These are phyloP conservation scores for Prunella vulgaris DNA, from an alignment of 257 asterid genomes.

Conservation along the genomic window DNA sequence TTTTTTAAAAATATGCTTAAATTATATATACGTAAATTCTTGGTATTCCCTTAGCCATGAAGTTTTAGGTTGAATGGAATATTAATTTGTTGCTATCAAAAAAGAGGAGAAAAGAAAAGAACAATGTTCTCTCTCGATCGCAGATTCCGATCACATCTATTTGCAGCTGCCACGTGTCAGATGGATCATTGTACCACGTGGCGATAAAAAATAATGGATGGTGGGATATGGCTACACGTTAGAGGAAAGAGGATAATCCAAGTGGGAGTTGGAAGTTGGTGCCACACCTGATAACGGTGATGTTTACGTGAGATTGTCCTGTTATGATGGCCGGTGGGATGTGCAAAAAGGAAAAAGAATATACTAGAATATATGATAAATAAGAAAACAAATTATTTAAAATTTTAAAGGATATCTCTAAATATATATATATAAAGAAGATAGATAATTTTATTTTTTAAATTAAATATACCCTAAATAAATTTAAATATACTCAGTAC, in stretches of 20 bases:
- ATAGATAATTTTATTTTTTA: too few relatives aligned
- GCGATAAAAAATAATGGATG: neutral
- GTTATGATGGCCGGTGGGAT: conserved; percentile 23
- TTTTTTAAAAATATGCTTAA: too few relatives aligned
- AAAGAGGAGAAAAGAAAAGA: neutral
- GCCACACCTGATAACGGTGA: neutral
- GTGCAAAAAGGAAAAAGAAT: neutral
- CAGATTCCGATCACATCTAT: neutral
- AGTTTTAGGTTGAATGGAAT: conserved; percentile 23
- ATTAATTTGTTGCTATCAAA: conserved; percentile 20
- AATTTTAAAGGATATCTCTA: too few relatives aligned
- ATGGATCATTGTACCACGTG: conserved; percentile 10
- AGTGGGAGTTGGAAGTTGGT: neutral
- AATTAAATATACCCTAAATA: too few relatives aligned
- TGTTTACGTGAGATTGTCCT: neutral
- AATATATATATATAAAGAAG: too few relatives aligned
- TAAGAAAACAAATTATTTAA: too few relatives aligned
- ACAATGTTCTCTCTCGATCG: neutral
- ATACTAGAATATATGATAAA: too few relatives aligned
- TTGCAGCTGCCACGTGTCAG: conserved; percentile 23
- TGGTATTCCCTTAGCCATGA: conserved; percentile 20
- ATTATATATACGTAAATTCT: neutral
- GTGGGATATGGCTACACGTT: conserved; percentile 4
- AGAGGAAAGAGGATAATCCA: neutral
- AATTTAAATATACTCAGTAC: too few relatives aligned